Base-by-base conservation (phyloP, 768 basidiomycete species). In the Rhodocollybia butyracea region DNA sequence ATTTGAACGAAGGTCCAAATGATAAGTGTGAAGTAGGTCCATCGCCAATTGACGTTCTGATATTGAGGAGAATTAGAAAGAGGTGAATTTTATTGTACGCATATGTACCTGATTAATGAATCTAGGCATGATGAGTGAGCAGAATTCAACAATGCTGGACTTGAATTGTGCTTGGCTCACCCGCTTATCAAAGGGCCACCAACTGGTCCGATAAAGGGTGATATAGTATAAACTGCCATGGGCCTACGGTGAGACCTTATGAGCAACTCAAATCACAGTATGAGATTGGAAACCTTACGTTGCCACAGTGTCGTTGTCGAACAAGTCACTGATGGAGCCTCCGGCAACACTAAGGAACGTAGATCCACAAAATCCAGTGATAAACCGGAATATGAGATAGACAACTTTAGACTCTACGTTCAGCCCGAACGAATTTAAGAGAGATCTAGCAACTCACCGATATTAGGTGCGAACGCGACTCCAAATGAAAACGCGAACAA, bases 21-120 rank as follows among this genome's bases (percentile, higher is more conserved):
- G 2, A 85, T 57, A 55, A 86, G 65, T 15, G 88, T 69, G 54
- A 84, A 82, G 69, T 85, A 94, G 0, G 89, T 89, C 91, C 90
- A 93, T 57, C 87, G 70, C 88, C 88, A 89, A 43, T 77, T 61
- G 1, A 77, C 58, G 60, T 85, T 72, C 80, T 88, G 46, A 39
- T 13, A 41, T 0, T 32, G 22, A 15, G 26, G 24, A 2, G 17
- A 34, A 31, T 24, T 46, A 60, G 41, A 60, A 51, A 45, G 51
- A 19, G 24, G 10, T n/a, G 32, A 6, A 39, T n/a, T 4, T 8
- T 27, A 17, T 27, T 11, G 21, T 13, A 21, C 34, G 5, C 2
- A 12, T 48, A 54, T 73, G 51, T 42, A 81, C 82, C 66, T 87
- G 80, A 62, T 88, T 89, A 61, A 91, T 86, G 66, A 90, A 89